These are phyloP conservation scores for Linaria vulgaris DNA, from an alignment of 257 asterid species.

Conservation along the genomic window DNA sequence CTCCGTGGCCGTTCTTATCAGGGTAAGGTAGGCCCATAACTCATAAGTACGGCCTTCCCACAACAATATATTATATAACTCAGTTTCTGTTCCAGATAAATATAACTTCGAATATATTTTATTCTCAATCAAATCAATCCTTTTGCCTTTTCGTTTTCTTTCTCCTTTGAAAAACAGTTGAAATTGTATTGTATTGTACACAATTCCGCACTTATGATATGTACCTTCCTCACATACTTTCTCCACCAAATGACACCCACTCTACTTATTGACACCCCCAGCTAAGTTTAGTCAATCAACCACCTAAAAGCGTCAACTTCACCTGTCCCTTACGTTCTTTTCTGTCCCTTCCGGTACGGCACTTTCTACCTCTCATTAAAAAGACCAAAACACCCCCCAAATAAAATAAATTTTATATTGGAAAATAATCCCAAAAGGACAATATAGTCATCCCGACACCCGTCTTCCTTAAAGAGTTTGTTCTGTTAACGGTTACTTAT, in stretches of 20 bases:
- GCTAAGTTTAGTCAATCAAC: neutral
- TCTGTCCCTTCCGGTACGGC: slow-evolving; percentile 67
- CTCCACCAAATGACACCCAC: slow-evolving; percentile 66
- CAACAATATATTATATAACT: neutral
- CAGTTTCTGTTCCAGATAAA: neutral
- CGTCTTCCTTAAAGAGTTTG: slow-evolving; percentile 36
- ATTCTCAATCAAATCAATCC: no score
- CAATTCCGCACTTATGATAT: slow-evolving; percentile 42
- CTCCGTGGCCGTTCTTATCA: slow-evolving; percentile 54
- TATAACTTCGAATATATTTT: no score
- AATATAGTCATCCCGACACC: slow-evolving; percentile 18
- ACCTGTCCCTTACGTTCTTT: slow-evolving; percentile 8
- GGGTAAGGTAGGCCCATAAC: slow-evolving; percentile 33
- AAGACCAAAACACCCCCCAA: slow-evolving; percentile 33
- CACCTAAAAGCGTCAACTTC: slow-evolving; percentile 24
- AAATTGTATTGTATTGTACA: slow-evolving; percentile 44
- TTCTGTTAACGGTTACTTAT: slow-evolving; percentile 52
- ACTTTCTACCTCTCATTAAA: slow-evolving; percentile 3
- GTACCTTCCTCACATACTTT: slow-evolving; percentile 69
- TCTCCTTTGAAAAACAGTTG: neutral
- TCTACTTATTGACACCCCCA: slow-evolving; percentile 31
- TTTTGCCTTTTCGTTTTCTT: no score
- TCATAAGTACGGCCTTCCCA: slow-evolving; percentile 76
- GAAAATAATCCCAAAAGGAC: slow-evolving; percentile 46
- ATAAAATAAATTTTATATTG: no score